Percentiles rank a stretch among this genome's conserved stretches.
Evolutionary conservation across 1,284 basidiomycete genomes (phyloP).

Genomic region (Boletus subluridellus): DNA sequence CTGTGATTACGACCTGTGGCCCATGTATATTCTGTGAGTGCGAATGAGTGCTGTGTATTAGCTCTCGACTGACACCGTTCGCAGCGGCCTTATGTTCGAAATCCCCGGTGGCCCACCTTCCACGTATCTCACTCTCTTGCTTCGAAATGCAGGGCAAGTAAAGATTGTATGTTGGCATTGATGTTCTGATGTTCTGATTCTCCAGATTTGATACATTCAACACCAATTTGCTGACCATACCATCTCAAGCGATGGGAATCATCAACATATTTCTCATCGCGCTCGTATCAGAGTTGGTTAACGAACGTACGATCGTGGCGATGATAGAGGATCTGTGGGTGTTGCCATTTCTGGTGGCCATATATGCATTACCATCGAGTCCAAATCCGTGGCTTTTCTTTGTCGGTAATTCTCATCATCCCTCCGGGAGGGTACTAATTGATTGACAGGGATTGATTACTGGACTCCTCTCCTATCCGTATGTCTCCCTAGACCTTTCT

Average conservation of each 20-base stretch:
- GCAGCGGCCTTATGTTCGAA: constrained; percentile 42
- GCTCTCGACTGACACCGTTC: neutral
- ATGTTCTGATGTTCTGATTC: neutral
- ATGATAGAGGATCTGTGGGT: constrained; percentile 52
- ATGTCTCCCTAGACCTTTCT: neutral
- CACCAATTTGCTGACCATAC: constrained; percentile 61
- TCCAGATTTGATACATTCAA: constrained; percentile 56
- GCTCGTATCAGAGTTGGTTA: constrained; percentile 44
- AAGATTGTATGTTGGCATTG: neutral
- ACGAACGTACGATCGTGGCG: constrained; percentile 46
- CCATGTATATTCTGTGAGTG: constrained; percentile 55
- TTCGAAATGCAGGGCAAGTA: constrained; percentile 51
- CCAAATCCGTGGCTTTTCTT: constrained; percentile 16
- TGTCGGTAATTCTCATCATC: neutral
- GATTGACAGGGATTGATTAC: constrained; percentile 10
- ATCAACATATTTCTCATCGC: constrained; percentile 25
- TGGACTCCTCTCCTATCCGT: constrained; percentile 18
- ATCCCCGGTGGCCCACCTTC: constrained; percentile 51
- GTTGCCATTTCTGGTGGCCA: constrained; percentile 28
- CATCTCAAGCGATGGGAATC: constrained; percentile 44
- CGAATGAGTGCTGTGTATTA: neutral
- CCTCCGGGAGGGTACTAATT: neutral
- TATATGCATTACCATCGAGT: constrained; percentile 12
- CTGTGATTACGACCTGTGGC: constrained; percentile 68
- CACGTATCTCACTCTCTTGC: constrained; percentile 60